phyloP scores from a whole-genome alignment of 225 moss, liverwort and hornwort species.

The Polytrichum commune region DNA sequence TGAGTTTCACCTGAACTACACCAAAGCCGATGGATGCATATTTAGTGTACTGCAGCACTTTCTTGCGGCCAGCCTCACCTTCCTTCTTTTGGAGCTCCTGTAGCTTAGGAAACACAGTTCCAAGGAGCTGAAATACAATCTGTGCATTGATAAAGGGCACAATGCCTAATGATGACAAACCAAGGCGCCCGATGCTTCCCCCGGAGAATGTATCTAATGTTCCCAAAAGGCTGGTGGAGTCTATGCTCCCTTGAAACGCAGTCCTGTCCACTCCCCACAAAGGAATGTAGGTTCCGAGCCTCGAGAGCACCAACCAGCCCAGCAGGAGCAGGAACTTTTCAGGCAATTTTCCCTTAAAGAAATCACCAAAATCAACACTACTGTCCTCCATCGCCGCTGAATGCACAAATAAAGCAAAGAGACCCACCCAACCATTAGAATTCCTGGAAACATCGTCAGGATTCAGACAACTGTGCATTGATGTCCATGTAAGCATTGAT shows the following conservation, averaged over 20 bases:
- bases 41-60: constrained; percentile 79
- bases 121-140: constrained; percentile 87
- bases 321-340: constrained; percentile 77
- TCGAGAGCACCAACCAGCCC: constrained; percentile 73
- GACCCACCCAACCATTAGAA: neutral
- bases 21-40: constrained; percentile 83
- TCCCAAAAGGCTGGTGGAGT: constrained; percentile 81
- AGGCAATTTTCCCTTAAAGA: constrained; percentile 88
- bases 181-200: constrained; percentile 88
- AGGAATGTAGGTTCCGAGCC: constrained; percentile 89
- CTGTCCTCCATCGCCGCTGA: constrained; percentile 86
- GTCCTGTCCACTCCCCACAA: constrained; percentile 88
- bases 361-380: constrained; percentile 81
- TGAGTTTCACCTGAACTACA: constrained; percentile 54
- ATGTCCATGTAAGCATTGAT: neutral
- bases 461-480: neutral
- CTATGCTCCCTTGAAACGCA: constrained; percentile 85
- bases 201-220: constrained; percentile 91
- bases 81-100: constrained; percentile 94
- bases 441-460: neutral
- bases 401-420: neutral
- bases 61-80: constrained; percentile 88
- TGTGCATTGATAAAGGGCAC: constrained; percentile 97
- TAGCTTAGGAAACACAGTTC: constrained; percentile 85
- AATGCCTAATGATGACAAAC: constrained; percentile 84